Percentiles rank a stretch among this genome's conserved stretches.
phyloP scores from a whole-genome alignment of 2,329 filamentous ascomycete species.

The Colletotrichum abscissum region DNA sequence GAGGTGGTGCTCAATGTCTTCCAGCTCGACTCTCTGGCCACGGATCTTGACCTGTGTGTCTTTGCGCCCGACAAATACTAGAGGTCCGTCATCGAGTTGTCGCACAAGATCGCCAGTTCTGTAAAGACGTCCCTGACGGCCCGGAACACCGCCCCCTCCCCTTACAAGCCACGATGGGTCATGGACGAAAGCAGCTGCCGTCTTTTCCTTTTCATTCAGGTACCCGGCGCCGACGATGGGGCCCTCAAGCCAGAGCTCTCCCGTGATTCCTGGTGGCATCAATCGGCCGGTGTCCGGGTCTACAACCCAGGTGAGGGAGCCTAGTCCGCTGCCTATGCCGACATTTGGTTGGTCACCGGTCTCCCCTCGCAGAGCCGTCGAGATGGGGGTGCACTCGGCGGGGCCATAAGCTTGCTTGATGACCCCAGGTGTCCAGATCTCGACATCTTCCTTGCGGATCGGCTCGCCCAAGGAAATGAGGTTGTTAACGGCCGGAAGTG shows the following conservation, averaged over 20 bases:
- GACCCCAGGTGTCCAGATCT: slow-evolving; percentile 13
- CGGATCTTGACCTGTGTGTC: too few relatives aligned
- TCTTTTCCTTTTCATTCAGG: slow-evolving; percentile 38
- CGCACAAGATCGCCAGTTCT: too few relatives aligned
- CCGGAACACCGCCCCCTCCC: neutral
- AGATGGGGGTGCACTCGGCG: slow-evolving; percentile 34
- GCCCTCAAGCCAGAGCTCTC: slow-evolving; percentile 53
- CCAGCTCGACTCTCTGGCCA: too few relatives aligned
- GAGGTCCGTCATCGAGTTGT: too few relatives aligned
- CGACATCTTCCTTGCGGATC: neutral
- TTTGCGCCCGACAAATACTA: too few relatives aligned
- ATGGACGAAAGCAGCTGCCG: neutral
- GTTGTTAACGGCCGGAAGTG: neutral
- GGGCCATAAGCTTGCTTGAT: slow-evolving; percentile 36
- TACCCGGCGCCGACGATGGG: slow-evolving; percentile 63
- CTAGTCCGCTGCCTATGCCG: neutral
- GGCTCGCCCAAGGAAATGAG: neutral
- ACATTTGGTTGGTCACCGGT: neutral
- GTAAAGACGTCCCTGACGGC: neutral
- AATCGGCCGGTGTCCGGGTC: neutral
- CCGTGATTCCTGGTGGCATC: slow-evolving; percentile 16
- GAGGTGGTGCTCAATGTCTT: neutral
- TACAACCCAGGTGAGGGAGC: neutral
- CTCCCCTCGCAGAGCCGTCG: neutral
- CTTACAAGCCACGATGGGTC: neutral